phyloP scores from a whole-genome alignment of 306 rosid species.

The Coriaria nepalensis region DNA sequence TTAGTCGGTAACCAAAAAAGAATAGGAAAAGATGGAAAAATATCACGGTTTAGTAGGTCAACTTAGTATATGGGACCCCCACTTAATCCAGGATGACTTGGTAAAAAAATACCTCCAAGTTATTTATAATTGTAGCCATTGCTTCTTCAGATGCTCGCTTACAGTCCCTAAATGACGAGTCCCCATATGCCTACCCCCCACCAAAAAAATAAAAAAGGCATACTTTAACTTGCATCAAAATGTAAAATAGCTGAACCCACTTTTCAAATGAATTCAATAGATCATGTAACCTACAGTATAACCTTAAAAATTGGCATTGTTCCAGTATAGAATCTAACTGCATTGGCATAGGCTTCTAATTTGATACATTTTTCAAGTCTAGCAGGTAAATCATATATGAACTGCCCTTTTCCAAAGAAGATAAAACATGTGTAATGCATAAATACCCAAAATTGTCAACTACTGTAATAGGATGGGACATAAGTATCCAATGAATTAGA shows the following conservation, averaged over 20 bases:
- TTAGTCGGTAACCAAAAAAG: too few species aligned
- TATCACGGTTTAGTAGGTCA: too few species aligned
- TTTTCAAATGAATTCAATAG: slow-evolving; percentile 5
- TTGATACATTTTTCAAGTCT: slow-evolving; percentile 83
- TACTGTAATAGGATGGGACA: background rate
- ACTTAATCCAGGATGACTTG: slow-evolving; percentile 8
- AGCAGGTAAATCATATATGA: slow-evolving; percentile 88
- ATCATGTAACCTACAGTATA: slow-evolving; percentile 7
- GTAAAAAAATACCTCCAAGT: slow-evolving; percentile 47
- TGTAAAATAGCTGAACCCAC: slow-evolving; percentile 8
- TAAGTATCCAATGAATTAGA: too few species aligned
- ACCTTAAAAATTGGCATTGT: slow-evolving; percentile 95
- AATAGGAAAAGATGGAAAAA: too few species aligned
- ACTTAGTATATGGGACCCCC: background rate
- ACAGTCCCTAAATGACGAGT: slow-evolving; percentile 82
- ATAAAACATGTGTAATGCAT: slow-evolving; percentile 14
- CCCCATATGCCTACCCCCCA: slow-evolving; percentile 56
- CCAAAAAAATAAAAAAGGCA: slow-evolving; percentile 14
- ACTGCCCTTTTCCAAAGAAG: slow-evolving; percentile 43
- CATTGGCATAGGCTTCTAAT: slow-evolving; percentile 80
- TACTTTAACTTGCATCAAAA: slow-evolving; percentile 15
- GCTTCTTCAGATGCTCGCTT: slow-evolving; percentile 90
- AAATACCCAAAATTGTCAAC: slow-evolving; percentile 3
- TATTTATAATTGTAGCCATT: slow-evolving; percentile 48
- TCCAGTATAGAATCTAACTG: slow-evolving; percentile 78